Base-by-base conservation (phyloP, 1,284 basidiomycete genomes). In the Malassezia psittaci region DNA sequence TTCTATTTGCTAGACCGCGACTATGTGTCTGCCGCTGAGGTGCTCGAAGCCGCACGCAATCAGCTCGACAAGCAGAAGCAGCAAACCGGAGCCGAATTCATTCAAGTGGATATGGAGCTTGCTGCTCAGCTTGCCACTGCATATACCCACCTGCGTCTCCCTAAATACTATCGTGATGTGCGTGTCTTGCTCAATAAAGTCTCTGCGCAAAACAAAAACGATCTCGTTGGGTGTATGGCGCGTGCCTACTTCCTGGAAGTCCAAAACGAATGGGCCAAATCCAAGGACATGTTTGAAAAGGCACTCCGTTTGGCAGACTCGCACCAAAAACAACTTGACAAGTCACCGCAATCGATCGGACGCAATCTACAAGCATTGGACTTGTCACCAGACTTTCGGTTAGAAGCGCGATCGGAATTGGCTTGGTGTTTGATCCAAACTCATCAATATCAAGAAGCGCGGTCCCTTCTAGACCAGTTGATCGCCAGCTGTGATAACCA, bases 121-220 rank as follows among this genome's bases (percentile, higher is more conserved):
- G 82, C 86, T 51, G 78, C 82, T 7, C 78, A 80, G 6, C 79
- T 90, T 12, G 82, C 83, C 0, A 84, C 81, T 0, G 84, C 87
- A 3, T 79, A 94, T 15, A 86, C 90, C 1, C 85, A 94, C 63
- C 79, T 87, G 51, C 88, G 84, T 75, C 84, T 91, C 10, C 93
- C 93, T 0, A 90, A 90, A 67, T 85, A 96, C 66, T 93, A 98
- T 72, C 66, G 78, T 12, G 83, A 85, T 42, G 91, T 93, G 1
- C 77, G 85, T 32, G 77, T 81, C 12, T 79, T 93, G 6, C 78
- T 93, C 24, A 82, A 87, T 35, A 81, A 83, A 2, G 80, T 91
- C 5, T 80, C 96, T 5, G 48, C 48, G 12, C 15, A 41, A 19
- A 32, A 34, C 12, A 21, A 12, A 8, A 34, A 5, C 33, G 36